Evolutionary conservation across 345 rosid genomes (phyloP).

Genomic region (Populus alba): DNA sequence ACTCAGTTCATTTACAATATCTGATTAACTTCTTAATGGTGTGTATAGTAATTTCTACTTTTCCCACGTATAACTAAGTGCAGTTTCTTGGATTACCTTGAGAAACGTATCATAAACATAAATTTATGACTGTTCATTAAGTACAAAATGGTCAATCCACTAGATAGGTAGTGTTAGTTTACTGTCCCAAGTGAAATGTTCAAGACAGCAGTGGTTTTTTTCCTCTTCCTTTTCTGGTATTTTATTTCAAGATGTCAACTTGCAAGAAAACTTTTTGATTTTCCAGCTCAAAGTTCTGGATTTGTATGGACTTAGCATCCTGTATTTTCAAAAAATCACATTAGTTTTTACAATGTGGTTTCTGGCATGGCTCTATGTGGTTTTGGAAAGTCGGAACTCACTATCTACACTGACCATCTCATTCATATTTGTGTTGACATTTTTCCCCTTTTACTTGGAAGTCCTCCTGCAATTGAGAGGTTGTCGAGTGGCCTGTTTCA

Average conservation of each 20-base stretch:
- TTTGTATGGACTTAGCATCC: not conserved
- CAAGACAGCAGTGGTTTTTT: not conserved
- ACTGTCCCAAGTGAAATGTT: not conserved
- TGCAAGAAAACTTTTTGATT: not conserved
- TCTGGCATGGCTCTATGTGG: not conserved
- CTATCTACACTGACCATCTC: not conserved
- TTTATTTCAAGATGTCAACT: not conserved
- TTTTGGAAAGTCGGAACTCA: too few relatives aligned
- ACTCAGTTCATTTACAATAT: slow-evolving; percentile 8
- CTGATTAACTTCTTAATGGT: not conserved
- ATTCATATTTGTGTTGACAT: not conserved
- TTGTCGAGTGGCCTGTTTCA: slow-evolving; percentile 88
- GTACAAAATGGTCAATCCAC: not conserved
- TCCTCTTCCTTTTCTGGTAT: not conserved
- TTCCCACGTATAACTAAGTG: not conserved
- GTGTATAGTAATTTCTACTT: not conserved
- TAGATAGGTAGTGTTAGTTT: not conserved
- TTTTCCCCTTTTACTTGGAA: slow-evolving; percentile 20
- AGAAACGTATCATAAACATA: not conserved
- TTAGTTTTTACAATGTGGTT: not conserved
- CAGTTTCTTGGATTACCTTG: not conserved
- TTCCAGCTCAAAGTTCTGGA: not conserved
- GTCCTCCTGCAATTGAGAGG: slow-evolving; percentile 94
- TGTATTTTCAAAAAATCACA: not conserved
- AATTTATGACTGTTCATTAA: not conserved